Evolutionary conservation across 169 alveolate genomes (phyloP).

Genomic region (Cryptosporidium parvum): DNA sequence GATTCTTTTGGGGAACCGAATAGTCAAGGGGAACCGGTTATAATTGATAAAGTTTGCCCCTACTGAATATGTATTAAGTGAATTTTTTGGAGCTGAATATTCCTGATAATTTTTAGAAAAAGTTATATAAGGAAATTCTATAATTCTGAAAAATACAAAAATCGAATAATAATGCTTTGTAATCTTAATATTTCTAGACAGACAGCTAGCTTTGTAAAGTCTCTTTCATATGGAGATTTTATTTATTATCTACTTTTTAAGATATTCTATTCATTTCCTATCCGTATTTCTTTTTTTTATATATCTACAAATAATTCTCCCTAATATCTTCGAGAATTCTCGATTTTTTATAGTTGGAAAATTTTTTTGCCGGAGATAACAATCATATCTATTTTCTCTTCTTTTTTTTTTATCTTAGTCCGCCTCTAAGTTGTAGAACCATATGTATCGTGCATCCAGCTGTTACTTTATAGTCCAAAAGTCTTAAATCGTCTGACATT

Average conservation of each 20-base stretch:
- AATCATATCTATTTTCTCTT: background rate
- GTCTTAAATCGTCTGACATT: constrained; percentile 90
- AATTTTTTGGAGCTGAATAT: background rate
- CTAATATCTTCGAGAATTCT: no score
- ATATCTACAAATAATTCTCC: background rate
- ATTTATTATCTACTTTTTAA: background rate
- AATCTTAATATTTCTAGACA: background rate
- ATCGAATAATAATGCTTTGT: background rate
- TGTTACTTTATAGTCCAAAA: constrained; percentile 91
- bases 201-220: background rate
- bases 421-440: constrained; percentile 95
- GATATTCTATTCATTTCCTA: background rate
- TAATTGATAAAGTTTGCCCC: background rate
- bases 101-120: background rate
- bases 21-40: background rate
- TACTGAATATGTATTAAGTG: background rate
- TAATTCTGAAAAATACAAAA: background rate
- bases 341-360: no score
- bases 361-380: background rate
- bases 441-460: constrained; percentile 96
- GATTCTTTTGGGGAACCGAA: background rate
- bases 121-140: background rate
- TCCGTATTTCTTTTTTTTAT: background rate
- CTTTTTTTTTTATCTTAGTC: constrained; percentile 33
- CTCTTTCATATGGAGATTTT: background rate